Evolutionary conservation across 352 stramenopile species (phyloP), one percentile per base, ranked within the genome.

Genomic region (Saprolegnia parasitica): DNA sequence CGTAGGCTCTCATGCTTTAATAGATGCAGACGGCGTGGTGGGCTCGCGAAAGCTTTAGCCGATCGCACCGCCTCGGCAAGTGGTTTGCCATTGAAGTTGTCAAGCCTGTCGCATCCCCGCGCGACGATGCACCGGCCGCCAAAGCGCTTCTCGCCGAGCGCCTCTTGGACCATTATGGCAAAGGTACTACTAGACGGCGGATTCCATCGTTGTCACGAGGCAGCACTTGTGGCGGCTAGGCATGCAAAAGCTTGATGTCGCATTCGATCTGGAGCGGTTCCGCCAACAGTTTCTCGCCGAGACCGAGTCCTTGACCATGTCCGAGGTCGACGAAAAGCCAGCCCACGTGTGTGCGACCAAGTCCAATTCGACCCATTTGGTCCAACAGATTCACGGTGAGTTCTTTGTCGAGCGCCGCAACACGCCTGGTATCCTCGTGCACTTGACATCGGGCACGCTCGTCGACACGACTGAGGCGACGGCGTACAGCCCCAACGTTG

Each of bases 11-110:
- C 80, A 3, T 68, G 83, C 6, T 35, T 35, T 2, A 2, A 8
- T 49, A 71, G 32, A 39, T 42, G 23, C 45, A 64, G 24, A 91
- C 76, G 0, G 77, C 78, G 20, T 94, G 84, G 86, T 94, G 86
- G 86, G 84, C 81, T 0, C 78, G 83, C n/a, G 86, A 94, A 66
- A 88, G 80, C 24, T 91, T 79, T 60, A 92, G 84, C 62, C 76
- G 86, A 16, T 83, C 77, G 62, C 91, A 88, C 63, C 79, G 84
- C 0, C 67, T 93, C 9, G 86, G 86, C 1, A 88, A 84, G 0
- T 95, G 84, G 86, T 95, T 89, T 57, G 77, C 75, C 0, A 77
- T 77, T 0, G 82, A 90, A n/a, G 72, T 88, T 5, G 63, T 49
- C 13, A 49, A 49, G 42, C 42, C 42, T 8, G 42, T n/a, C 13